Base-by-base conservation (phyloP, 2,329 filamentous ascomycete species). In the Cladosporium sp. region DNA sequence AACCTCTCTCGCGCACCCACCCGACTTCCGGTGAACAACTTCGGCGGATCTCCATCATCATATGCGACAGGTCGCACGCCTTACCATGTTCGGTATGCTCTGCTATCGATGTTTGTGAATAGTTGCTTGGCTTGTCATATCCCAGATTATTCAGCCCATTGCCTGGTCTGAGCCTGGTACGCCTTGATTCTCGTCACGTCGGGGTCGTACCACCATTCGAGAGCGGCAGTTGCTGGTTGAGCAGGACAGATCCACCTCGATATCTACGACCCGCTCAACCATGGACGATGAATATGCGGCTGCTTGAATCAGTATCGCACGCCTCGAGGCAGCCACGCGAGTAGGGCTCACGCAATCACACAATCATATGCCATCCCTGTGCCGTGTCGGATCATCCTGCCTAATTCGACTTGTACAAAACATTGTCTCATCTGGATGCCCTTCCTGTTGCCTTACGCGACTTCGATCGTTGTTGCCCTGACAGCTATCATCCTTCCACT, bases 21-120 rank as follows among this genome's bases (percentile, higher is more conserved):
- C 61, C 61, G 61, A 64, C 61, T 57, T 64, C 61, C 61, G 61
- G 32, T 54, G 41, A 44, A 63, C 49, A 55, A 63, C 49, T 54
- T 54, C 51, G 61, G 61, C 51, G 28, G 24, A 64, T 57, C 61
- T 64, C 32, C 41, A 47, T 47, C 41, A 32, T 30, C 41, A 32
- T 30, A 63, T 63, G 18, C 15, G 36, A 63, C 60, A 63, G 60
- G 47, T 63, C 60, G 60, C 60, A 63, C 30, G 24, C 5, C 12
- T 47, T 47, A n/a, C 41, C 41, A 21, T 47, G n/a, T 47, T 47
- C 41, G 41, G 41, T 47, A 47, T 47, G 41, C 41, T 47, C n/a
- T 47, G 41, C 41, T 47, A 47, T 24, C 41, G n/a, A 47, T 47
- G n/a, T 47, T 21, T 47, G 41, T 47, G 41, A 47, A 47, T 44